phyloP scores from a whole-genome alignment of 257 asterid species.

The Sherardia arvensis region DNA sequence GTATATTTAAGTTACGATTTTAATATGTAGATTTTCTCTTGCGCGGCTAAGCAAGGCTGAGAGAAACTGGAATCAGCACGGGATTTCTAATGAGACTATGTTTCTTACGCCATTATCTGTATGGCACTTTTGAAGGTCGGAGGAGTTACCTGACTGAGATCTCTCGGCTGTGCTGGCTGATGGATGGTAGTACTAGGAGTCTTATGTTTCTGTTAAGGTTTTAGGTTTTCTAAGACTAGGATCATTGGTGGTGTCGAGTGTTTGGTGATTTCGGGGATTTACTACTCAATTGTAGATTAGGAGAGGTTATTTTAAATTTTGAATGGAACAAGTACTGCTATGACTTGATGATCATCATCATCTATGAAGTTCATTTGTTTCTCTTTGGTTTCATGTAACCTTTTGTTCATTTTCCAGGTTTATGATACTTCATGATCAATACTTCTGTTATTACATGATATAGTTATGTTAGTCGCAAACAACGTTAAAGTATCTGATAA shows the following conservation, averaged over 20 bases:
- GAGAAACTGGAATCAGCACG: not conserved
- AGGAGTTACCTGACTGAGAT: not conserved
- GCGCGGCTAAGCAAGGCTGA: conserved; percentile 4
- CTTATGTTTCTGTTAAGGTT: not conserved
- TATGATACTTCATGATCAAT: not conserved
- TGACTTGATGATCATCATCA: not conserved
- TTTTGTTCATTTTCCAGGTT: no score
- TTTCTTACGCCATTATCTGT: conserved; percentile 3
- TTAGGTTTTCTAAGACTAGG: not conserved
- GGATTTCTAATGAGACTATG: not conserved
- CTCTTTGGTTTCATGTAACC: no score
- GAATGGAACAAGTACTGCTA: not conserved
- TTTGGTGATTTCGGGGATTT: not conserved
- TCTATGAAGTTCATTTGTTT: not conserved
- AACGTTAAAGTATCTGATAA: no score
- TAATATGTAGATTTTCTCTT: conserved; percentile 7
- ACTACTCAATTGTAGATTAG: not conserved
- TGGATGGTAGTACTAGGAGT: not conserved
- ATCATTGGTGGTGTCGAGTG: not conserved
- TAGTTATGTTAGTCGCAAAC: no score
- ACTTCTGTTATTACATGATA: no score
- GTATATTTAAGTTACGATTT: not conserved
- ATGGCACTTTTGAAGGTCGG: not conserved
- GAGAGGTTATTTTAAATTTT: not conserved
- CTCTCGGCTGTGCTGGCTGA: not conserved